phyloP scores from a whole-genome alignment of 2,329 filamentous ascomycete genomes.

The Teratosphaeria nubilosa region DNA sequence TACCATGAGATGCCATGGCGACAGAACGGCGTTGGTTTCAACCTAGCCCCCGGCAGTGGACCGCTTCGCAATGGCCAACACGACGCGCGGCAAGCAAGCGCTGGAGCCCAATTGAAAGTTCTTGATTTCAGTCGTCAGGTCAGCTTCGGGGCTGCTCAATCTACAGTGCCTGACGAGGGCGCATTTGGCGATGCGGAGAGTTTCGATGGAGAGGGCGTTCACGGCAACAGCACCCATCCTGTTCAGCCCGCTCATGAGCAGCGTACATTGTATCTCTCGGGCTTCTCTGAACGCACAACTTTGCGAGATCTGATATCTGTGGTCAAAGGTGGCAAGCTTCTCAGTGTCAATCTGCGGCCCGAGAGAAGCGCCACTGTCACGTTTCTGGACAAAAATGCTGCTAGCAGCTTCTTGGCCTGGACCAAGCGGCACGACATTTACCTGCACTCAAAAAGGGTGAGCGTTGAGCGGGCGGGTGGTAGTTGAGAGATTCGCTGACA shows the following conservation, averaged over 20 bases:
- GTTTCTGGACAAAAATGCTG: conserved; percentile 54
- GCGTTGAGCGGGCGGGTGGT: conserved; percentile 12
- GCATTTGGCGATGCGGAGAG: conserved; percentile 14
- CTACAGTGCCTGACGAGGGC: conserved; percentile 13
- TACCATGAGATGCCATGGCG: conserved; percentile 5
- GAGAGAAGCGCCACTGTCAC: conserved; percentile 57
- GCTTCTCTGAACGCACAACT: conserved; percentile 52
- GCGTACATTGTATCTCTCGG: conserved; percentile 52
- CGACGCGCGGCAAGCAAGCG: neutral
- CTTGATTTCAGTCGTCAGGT: conserved; percentile 8
- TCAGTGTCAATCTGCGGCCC: conserved; percentile 57
- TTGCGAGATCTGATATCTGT: conserved; percentile 55
- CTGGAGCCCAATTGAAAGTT: neutral
- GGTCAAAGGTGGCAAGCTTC: conserved; percentile 59
- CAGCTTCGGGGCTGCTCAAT: conserved; percentile 11
- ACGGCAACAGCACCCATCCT: neutral
- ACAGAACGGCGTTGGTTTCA: conserved; percentile 5
- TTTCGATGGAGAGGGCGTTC: conserved; percentile 2
- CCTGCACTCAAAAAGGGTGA: conserved; percentile 57
- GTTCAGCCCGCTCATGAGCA: conserved; percentile 4
- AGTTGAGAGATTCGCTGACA: conserved; percentile 1
- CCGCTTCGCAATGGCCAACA: conserved; percentile 5
- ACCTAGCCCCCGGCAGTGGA: conserved; percentile 7
- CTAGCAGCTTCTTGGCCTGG: conserved; percentile 50
- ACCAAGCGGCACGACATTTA: conserved; percentile 57